Base-by-base conservation (phyloP, 2,329 filamentous ascomycete genomes). In the Fonsecaea erecta region DNA sequence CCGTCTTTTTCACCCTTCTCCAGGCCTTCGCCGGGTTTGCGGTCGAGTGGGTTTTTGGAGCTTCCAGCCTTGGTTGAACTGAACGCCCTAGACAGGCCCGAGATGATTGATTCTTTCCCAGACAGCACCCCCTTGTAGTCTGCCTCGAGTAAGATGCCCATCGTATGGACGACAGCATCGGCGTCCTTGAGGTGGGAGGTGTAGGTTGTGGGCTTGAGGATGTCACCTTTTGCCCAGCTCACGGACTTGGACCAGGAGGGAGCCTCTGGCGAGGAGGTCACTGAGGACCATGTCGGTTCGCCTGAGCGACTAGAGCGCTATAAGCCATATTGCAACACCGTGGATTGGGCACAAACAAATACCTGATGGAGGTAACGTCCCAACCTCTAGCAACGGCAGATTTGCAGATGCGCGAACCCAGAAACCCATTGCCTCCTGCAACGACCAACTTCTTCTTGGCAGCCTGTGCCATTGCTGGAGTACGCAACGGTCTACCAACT, bases 71-170 rank as follows among this genome's bases (percentile, higher is more conserved):
- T 89, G 1, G 85, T 83, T 0, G 86, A 76, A 58, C 88, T 87
- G 76, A 98, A 96, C 28, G 92, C 92, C 72, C 90, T 88, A 68
- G 86, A 86, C 14, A 99, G 81, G 1, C 92, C 94, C 6, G 87
- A 79, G 59, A 96, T 79, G n/a, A 92, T 88, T 0, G 91, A 92
- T 73, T 97, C 93, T 66, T 86, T 88, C 57, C 95, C 95, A 21
- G 88, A 89, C 28, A 99, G 76, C 16, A 97, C 89, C 71, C 90
- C 91, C 80, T 99, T 99, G 86, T 99, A 99, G 82, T 99, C 95
- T 56, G 93, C 93, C 81, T 99, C 95, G 9, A 99, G 86, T 18
- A 99, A 84, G 73, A 99, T 97, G 9, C 95, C 95, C 90, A 98
- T 93, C 74, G 86, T 92, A 83, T 99, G 95, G 53, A 99, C 90